Base-by-base conservation (phyloP, 805 yeast genomes). In the Metschnikowia matae region DNA sequence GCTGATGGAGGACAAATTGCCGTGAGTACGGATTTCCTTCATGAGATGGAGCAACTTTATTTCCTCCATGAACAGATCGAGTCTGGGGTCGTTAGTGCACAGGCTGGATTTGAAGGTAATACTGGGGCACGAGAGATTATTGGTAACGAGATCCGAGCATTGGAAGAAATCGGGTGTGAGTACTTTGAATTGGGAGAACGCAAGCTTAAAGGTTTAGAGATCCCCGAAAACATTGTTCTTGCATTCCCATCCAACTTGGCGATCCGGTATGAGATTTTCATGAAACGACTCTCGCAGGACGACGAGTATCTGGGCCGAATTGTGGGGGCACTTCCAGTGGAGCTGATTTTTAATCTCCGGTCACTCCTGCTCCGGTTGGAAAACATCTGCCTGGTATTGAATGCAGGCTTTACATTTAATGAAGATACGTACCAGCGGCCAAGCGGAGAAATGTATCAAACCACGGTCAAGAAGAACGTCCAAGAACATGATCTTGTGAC, bases 1-100 rank as follows among this genome's bases (percentile, higher is more conserved):
- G 99, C 99, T 0, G 96, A 89, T 67, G 99, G 99, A 52, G 99
- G 99, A n/a, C 97, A 92, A 67, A 88, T 92, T 29, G 83, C 96
- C 0, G 78, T 91, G 50, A 86, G 96, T 61, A 77, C 83, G 6
- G 97, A 92, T 66, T 88, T 89, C 61, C 72, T 87, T 57, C 77
- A 78, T 41, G 96, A 88, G 62, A 79, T 89, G 61, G 77, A 76
- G 45, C 77, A 83, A 46, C 74, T 87, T 32, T 73, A 78, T 59
- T 68, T 67, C 4, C 65, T 72, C n/a, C 82, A 79, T 57, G 69
- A 69, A 1, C 70, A 71, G 20, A 73, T 81, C 14, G 50, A 49
- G 6, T 48, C 49, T 6, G 66, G 65, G 11, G 58, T 58, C 13
- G 46, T 59, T 14, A 59, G 67, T 3, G 41, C 75, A n/a, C 55